A percentile compares a stretch with the other conserved stretches of the same genome.
These are phyloP conservation scores for Yarrowia divulgata DNA, from an alignment of 805 yeast genomes.

Conservation along the genomic window DNA sequence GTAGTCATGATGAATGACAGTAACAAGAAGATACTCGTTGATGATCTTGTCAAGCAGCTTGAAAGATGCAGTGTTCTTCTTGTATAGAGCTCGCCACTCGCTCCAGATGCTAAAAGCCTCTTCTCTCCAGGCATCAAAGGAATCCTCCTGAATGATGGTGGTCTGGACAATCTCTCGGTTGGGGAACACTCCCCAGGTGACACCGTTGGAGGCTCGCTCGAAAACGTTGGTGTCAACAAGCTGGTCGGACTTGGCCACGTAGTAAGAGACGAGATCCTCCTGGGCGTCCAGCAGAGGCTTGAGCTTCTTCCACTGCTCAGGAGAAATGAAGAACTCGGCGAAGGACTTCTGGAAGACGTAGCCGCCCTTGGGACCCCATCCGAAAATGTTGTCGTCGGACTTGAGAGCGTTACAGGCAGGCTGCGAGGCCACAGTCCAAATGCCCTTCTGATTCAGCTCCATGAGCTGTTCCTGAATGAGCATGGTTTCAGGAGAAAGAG, in stretches of 20 bases:
- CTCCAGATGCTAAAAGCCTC: constrained; percentile 91
- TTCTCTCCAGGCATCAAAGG: constrained; percentile 95
- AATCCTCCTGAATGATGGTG: constrained; percentile 88
- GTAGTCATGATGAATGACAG: constrained; percentile 86
- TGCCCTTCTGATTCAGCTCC: constrained; percentile 73
- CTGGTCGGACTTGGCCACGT: constrained; percentile 66
- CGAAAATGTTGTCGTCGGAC: constrained; percentile 86
- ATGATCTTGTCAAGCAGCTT: constrained; percentile 67
- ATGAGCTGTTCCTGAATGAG: constrained; percentile 90
- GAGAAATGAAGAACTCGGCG: constrained; percentile 86
- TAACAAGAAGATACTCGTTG: constrained; percentile 74
- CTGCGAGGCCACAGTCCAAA: constrained; percentile 92
- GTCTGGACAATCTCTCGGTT: constrained; percentile 89
- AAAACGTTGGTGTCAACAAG: constrained; percentile 67
- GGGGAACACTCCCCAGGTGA: constrained; percentile 98
- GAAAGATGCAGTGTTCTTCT: constrained; percentile 59
- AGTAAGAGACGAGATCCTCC: constrained; percentile 69
- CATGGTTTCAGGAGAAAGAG: constrained; percentile 87
- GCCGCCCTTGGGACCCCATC: constrained; percentile 97
- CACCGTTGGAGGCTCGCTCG: constrained; percentile 69
- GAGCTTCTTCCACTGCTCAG: constrained; percentile 68
- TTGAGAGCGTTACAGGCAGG: constrained; percentile 86
- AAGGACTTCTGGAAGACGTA: constrained; percentile 90
- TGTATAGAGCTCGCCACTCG: constrained; percentile 89
- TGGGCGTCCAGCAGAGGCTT: constrained; percentile 59